These are phyloP conservation scores for Gynandropsis gynandra DNA, from an alignment of 345 rosid species.

Conservation along the genomic window DNA sequence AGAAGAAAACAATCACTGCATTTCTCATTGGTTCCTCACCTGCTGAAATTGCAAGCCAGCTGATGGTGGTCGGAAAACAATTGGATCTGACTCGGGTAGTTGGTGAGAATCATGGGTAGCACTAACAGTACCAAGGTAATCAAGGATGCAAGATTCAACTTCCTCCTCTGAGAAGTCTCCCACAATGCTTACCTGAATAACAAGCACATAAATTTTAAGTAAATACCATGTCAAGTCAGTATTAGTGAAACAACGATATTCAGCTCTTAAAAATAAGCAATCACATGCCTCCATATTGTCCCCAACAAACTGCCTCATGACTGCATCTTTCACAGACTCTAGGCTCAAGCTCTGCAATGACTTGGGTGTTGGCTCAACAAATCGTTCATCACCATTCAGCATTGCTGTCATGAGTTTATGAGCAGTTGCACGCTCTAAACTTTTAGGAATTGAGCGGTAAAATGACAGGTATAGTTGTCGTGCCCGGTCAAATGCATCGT, in stretches of 20 bases:
- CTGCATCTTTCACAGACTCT: constrained; percentile 77
- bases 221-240: background rate
- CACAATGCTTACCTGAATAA: constrained; percentile 74
- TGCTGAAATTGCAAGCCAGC: constrained; percentile 71
- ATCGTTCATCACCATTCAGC: constrained; percentile 95
- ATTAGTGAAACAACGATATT: constrained; percentile 8
- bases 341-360: constrained; percentile 70
- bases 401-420: constrained; percentile 96
- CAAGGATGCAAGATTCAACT: constrained; percentile 74
- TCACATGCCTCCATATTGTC: constrained; percentile 85
- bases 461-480: constrained; percentile 85
- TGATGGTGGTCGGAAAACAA: constrained; percentile 65
- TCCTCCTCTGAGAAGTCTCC: constrained; percentile 94
- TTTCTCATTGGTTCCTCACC: constrained; percentile 39
- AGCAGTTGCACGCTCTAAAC: constrained; percentile 98
- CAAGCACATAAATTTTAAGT: constrained; percentile 9
- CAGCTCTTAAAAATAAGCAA: constrained; percentile 10
- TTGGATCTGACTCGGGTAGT: constrained; percentile 39
- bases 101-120: constrained; percentile 40
- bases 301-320: constrained; percentile 91
- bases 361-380: constrained; percentile 87
- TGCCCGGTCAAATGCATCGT: constrained; percentile 99
- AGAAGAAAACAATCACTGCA: constrained; percentile 7
- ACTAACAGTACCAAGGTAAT: constrained; percentile 87
- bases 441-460: constrained; percentile 95